Evolutionary conservation across 192 early-diverging fungal species (phyloP).

Genomic region (Backusella psychrophila): DNA sequence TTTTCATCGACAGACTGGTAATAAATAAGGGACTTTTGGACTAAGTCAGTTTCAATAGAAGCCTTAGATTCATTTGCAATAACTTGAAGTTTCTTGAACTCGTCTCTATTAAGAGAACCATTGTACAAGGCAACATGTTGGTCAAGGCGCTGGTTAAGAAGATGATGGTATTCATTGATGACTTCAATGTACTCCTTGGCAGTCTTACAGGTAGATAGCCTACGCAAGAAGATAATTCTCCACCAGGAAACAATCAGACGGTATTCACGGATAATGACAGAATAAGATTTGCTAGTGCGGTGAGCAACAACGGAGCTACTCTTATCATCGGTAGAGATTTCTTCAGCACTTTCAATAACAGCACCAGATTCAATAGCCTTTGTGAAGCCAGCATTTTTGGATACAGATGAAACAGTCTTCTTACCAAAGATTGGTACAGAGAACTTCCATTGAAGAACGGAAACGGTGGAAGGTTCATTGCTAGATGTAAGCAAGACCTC

Average conservation of each 20-base stretch:
- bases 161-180: slow-evolving; percentile 7
- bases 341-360: slow-evolving; percentile 6
- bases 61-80: neutral
- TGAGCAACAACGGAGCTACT: neutral
- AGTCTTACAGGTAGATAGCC: slow-evolving; percentile 11
- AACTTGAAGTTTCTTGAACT: neutral
- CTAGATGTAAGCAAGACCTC: neutral
- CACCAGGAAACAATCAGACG: slow-evolving; percentile 8
- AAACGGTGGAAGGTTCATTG: neutral
- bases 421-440: slow-evolving; percentile 24
- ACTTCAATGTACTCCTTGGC: slow-evolving; percentile 10
- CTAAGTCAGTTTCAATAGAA: neutral
- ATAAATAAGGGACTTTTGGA: neutral
- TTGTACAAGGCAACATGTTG: neutral
- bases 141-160: slow-evolving; percentile 9
- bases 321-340: neutral
- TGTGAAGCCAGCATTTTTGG: neutral
- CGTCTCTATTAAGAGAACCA: neutral
- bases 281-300: neutral
- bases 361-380: slow-evolving; percentile 8
- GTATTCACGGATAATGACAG: neutral
- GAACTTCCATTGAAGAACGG: slow-evolving; percentile 18
- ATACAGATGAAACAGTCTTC: neutral
- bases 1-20: neutral
- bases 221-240: slow-evolving; percentile 11